Base-by-base conservation (phyloP, 2,329 filamentous ascomycete genomes). In the Stemphylium lycopersici region DNA sequence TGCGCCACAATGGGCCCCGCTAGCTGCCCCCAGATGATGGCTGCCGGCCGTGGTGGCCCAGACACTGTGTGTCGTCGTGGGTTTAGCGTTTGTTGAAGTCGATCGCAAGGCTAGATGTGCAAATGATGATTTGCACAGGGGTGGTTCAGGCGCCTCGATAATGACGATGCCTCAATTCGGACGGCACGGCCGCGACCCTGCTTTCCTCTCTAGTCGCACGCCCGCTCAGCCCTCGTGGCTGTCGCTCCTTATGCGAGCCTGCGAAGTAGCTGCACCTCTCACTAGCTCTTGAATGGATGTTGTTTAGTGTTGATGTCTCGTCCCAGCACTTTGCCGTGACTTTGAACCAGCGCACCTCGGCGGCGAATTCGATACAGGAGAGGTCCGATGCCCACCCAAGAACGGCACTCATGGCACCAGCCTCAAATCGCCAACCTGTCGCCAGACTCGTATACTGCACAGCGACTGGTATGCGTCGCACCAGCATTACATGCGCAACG, bases 361-460 rank as follows among this genome's bases (percentile, higher is more conserved):
- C 61, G 54, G 58, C 61, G 38, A 59, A 44, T 20, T 37, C 34
- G 47, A 49, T 29, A 56, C 52, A 56, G 37, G 43, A 62, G 57
- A 65, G 57, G 47, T 62, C 65, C 66, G 62, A 74, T 74, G 71
- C 54, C 70, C 58, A 51, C 62, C 39, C 59, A 55, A 55, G 67
- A 55, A 48, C 64, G 64, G 42, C 69, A 61, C 41, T 63, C 71
- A 66, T 73, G 71, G 71, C 69, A 72, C 48, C 68, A 69, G 65
- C 68, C 68, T 58, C 63, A 71, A 24, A 57, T 69, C 31, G 63
- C 63, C 31, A 63, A 60, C 31, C 66, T 84, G 53, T 75, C 78
- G 54, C 71, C 76, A 16, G 78, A 80, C 24, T 84, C 81, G 7
- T 83, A 83, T 66, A 85, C 83, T 5, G 78, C 80, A 2, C 79